Percentiles rank a stretch among this genome's conserved stretches.
These are phyloP conservation scores for Eucalyptus sp. DNA, from an alignment of 345 rosid genomes.

Conservation along the genomic window DNA sequence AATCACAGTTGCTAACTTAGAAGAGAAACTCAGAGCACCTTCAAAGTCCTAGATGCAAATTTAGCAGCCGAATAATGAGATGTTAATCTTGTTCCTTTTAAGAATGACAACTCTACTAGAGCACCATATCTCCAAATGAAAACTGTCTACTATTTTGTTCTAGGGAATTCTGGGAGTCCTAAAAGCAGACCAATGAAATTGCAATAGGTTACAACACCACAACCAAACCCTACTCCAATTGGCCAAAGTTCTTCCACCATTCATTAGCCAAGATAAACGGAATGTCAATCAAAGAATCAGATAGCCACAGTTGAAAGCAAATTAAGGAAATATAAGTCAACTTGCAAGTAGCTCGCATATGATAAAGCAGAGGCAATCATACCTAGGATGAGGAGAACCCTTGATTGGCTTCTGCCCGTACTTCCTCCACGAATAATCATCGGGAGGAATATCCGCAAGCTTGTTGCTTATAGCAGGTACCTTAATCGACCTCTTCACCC, in stretches of 20 bases:
- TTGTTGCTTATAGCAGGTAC: constrained; percentile 79
- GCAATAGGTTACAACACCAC: not conserved
- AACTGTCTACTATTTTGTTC: not conserved
- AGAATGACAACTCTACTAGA: not conserved
- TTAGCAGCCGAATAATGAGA: not conserved
- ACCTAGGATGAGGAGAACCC: constrained; percentile 88
- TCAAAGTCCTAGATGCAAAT: not conserved
- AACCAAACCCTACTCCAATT: not conserved
- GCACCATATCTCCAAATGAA: not conserved
- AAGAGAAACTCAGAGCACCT: not conserved
- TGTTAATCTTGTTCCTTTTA: not conserved
- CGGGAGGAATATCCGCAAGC: constrained; percentile 81
- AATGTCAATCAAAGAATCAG: not conserved
- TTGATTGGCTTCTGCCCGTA: constrained; percentile 83
- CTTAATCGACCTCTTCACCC: constrained; percentile 67
- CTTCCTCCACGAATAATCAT: constrained; percentile 80
- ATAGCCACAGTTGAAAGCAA: not conserved
- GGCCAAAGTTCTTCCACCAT: not conserved
- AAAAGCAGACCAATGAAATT: not conserved
- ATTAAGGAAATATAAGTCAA: not conserved
- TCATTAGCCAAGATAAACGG: not conserved
- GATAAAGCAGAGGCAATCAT: not conserved
- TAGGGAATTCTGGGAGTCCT: not conserved
- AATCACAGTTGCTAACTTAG: not conserved
- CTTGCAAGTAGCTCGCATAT: not conserved